Evolutionary conservation across 2,329 filamentous ascomycete species (phyloP).

Genomic region (Daldinia eschscholtzii): DNA sequence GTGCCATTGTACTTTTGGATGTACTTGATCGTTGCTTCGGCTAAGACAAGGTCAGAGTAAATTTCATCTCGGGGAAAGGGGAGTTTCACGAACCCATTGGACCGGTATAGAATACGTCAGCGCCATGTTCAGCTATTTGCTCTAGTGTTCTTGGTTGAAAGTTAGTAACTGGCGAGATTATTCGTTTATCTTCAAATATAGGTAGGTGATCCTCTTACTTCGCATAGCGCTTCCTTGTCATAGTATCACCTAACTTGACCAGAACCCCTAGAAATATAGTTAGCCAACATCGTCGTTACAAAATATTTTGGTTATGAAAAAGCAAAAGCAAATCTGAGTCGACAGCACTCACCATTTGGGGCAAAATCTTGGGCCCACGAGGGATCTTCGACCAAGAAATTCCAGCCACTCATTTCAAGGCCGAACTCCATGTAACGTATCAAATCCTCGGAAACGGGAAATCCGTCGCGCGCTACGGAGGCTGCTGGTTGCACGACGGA

Average conservation of each 20-base stretch:
- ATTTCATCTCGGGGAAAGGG: not conserved
- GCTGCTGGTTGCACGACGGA: conserved; percentile 80
- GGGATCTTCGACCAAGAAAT: conserved; percentile 81
- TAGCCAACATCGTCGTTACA: not conserved
- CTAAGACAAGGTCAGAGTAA: conserved; percentile 56
- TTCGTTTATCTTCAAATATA: conserved; percentile 48
- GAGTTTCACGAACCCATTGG: conserved; percentile 64
- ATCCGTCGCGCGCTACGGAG: conserved; percentile 78
- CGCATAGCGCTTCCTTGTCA: conserved; percentile 85
- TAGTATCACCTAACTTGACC: conserved; percentile 78
- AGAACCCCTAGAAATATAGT: conserved; percentile 62
- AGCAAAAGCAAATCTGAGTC: not conserved
- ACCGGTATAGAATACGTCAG: conserved; percentile 80
- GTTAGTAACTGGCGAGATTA: conserved; percentile 30
- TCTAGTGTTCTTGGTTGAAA: conserved; percentile 70
- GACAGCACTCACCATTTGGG: conserved; percentile 67
- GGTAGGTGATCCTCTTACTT: conserved; percentile 44
- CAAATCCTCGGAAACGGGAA: conserved; percentile 79
- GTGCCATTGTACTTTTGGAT: conserved; percentile 80
- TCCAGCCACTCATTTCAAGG: conserved; percentile 49
- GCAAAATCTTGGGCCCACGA: conserved; percentile 91
- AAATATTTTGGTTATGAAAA: not conserved
- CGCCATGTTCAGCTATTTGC: conserved; percentile 78
- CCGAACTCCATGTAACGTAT: conserved; percentile 77
- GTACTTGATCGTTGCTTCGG: conserved; percentile 77